Conservation (phyloP, 225 moss, liverwort and hornwort species). For the Physcomitrium patens region DNA sequence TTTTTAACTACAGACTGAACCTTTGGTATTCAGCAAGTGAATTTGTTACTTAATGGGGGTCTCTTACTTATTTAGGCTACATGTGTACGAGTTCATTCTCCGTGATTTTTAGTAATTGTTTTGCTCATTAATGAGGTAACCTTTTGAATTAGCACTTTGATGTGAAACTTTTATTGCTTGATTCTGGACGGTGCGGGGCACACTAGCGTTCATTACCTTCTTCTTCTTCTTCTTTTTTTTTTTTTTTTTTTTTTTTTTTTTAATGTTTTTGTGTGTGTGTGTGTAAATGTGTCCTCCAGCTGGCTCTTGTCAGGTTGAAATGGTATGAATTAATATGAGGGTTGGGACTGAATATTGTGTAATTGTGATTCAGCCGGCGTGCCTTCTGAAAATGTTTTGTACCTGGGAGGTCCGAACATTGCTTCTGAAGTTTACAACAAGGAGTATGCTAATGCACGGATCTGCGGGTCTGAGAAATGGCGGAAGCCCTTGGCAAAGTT, state of each 20-base stretch:
- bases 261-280: not conserved
- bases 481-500: slow-evolving; percentile 79
- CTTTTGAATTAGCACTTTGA: too few species aligned
- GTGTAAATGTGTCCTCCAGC: not conserved
- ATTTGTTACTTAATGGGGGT: too few species aligned
- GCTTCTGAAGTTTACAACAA: slow-evolving; percentile 90
- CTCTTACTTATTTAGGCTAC: too few species aligned
- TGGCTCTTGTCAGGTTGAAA: not conserved
- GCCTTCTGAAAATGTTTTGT: slow-evolving; percentile 76
- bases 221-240: not conserved
- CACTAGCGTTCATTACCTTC: too few species aligned
- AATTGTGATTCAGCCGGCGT: slow-evolving; percentile 62
- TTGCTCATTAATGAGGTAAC: too few species aligned
- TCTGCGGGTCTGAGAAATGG: slow-evolving; percentile 90
- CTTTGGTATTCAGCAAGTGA: not conserved
- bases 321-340: not conserved
- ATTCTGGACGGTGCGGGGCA: too few species aligned
- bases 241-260: not conserved
- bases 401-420: slow-evolving; percentile 95
- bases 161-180: too few species aligned
- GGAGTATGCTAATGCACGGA: slow-evolving; percentile 89
- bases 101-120: too few species aligned
- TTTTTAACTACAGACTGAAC: not conserved
- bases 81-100: too few species aligned
- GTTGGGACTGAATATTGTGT: slow-evolving; percentile 25